Evolutionary conservation across 345 rosid genomes (phyloP), one percentile per base, ranked within the genome.

Genomic region (Erysimum cheiranthoides): DNA sequence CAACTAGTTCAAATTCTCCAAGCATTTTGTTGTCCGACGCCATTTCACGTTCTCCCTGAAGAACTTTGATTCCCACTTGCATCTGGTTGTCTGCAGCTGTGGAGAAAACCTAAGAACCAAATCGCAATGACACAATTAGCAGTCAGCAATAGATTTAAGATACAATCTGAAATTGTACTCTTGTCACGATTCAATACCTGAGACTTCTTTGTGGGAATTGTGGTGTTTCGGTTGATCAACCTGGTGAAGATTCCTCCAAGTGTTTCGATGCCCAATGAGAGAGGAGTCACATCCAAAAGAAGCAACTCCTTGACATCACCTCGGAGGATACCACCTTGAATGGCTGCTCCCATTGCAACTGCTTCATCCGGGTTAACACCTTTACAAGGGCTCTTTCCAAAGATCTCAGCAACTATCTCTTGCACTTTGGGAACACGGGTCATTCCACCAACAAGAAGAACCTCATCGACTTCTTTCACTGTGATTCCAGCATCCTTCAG

Each of bases 151-250:
- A 43, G n/a, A 13, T 42, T 25, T 4, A 56, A 6, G 32, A 65
- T 6, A 5, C 52, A 46, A 38, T 39, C 16, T 50, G 32, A 5
- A 38, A 21, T 71, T 35, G 18, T 66, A 2, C 35, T 21, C 21
- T 58, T 58, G 21, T 25, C 54, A 67, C 60, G 49, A 9, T 59
- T 36, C 31, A 52, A 34, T 50, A 86, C 89, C 87, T 84, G 85
- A 57, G 82, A 71, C 71, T 86, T 84, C 86, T 82, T 84, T 6
- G 90, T 86, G 14, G 90, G 90, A 46, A 86, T 86, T 5, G 90
- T 82, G 30, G 88, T 86, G 71, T 86, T 86, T 30, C 88, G 65
- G 62, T 74, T 73, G 43, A 86, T 84, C 77, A 86, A 73, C 32
- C 78, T 68, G 45, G 89, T 82, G 78, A 86, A 82, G 58, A 84